Percentiles rank a stretch among this genome's conserved stretches.
Evolutionary conservation across 257 asterid genomes (phyloP).

Genomic region (Solanum verrucosum): DNA sequence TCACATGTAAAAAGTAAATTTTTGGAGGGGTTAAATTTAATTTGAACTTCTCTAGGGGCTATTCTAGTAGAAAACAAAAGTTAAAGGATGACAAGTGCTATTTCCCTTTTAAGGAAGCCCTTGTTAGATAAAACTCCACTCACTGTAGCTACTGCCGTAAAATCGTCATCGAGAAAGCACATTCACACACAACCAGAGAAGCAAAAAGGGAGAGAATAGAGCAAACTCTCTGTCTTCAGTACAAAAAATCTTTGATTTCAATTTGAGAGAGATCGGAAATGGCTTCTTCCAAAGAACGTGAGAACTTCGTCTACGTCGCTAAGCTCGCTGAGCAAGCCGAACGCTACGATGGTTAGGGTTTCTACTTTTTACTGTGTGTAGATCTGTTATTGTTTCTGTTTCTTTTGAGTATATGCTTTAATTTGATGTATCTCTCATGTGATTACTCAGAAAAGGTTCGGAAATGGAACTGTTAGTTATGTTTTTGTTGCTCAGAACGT

Average conservation of each 20-base stretch:
- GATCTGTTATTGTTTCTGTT: background rate
- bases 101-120: background rate
- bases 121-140: background rate
- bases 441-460: background rate
- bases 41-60: background rate
- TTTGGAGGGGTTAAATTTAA: background rate
- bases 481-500: background rate
- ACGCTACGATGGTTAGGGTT: slow-evolving; percentile 29
- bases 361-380: background rate
- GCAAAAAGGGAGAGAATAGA: background rate
- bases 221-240: background rate
- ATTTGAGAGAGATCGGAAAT: slow-evolving; percentile 16
- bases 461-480: background rate
- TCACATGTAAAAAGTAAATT: background rate
- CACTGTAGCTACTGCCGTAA: background rate
- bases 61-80: background rate
- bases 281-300: slow-evolving; percentile 26
- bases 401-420: background rate
- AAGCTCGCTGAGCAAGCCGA: slow-evolving; percentile 35
- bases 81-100: background rate
- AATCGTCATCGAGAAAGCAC: background rate
- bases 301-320: slow-evolving; percentile 24
- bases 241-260: background rate
- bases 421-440: background rate
- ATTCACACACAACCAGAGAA: background rate